phyloP scores from a whole-genome alignment of 495 filamentous ascomycete species.

The Stereocaulon alpinum region DNA sequence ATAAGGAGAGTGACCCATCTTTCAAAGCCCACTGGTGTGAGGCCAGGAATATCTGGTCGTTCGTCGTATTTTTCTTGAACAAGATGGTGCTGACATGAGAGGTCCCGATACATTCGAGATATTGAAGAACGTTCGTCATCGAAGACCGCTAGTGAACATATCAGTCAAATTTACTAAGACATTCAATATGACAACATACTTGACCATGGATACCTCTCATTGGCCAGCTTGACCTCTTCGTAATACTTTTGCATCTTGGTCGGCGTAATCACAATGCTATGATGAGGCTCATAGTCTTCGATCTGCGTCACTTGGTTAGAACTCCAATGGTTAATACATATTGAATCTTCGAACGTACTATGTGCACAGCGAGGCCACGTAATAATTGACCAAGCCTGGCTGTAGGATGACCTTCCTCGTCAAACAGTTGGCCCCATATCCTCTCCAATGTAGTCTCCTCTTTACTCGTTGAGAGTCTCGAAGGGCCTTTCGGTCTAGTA shows the following conservation, averaged over 20 bases:
- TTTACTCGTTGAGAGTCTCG: conserved; percentile 36
- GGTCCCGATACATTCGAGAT: conserved; percentile 62
- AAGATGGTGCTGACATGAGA: conserved; percentile 72
- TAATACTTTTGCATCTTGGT: conserved; percentile 76
- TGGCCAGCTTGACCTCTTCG: conserved; percentile 46
- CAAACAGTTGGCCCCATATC: conserved; percentile 72
- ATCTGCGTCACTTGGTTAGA: conserved; percentile 43
- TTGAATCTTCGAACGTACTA: conserved; percentile 42
- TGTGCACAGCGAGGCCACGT: conserved; percentile 63
- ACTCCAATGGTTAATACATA: not conserved
- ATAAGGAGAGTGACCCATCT: conserved; percentile 67
- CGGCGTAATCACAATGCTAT: conserved; percentile 70
- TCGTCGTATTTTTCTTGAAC: conserved; percentile 52
- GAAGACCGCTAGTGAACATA: conserved; percentile 34
- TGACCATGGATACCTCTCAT: conserved; percentile 60
- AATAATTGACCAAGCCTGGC: conserved; percentile 60
- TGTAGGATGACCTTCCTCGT: conserved; percentile 55
- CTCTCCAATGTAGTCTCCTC: conserved; percentile 53
- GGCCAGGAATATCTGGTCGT: conserved; percentile 58
- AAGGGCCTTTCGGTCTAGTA: conserved; percentile 35
- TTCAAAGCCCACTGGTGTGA: conserved; percentile 74
- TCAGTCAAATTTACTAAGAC: not conserved
- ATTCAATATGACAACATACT: conserved; percentile 25
- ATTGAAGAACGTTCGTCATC: conserved; percentile 47
- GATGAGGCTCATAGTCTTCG: conserved; percentile 61